Conservation (phyloP, 73 alveolate species). For the Tetrahymena borealis region DNA sequence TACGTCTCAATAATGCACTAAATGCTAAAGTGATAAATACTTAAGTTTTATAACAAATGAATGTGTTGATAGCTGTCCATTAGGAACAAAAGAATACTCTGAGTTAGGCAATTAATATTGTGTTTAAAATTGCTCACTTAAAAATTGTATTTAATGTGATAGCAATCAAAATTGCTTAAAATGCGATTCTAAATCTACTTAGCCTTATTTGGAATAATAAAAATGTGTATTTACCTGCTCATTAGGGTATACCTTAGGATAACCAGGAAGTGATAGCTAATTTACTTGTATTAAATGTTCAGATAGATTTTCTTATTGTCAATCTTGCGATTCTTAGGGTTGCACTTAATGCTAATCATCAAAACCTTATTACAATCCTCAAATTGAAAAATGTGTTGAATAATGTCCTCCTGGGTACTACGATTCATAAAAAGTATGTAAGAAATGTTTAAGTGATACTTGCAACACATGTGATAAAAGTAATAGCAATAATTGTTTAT, state of each 20-base stretch:
- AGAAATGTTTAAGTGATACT: not conserved
- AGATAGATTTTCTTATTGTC: not conserved
- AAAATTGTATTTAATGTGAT: not conserved
- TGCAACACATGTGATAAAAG: not conserved
- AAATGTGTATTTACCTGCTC: not conserved
- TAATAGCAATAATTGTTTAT: not conserved
- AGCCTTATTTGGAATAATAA: too few species aligned
- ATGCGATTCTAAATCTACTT: not conserved
- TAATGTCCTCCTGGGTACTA: not conserved
- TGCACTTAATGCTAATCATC: not conserved
- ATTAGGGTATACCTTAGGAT: not conserved
- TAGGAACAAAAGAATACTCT: too few species aligned
- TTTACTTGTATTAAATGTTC: not conserved
- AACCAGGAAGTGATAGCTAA: not conserved
- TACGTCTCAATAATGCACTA: too few species aligned
- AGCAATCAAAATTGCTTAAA: not conserved
- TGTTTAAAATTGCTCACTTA: not conserved
- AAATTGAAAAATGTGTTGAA: not conserved
- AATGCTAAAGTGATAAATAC: not conserved
- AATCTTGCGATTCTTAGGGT: not conserved
- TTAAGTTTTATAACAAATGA: too few species aligned
- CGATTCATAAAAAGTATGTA: not conserved
- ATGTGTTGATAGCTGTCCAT: too few species aligned
- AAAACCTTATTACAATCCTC: not conserved
- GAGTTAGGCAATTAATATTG: not conserved